Conservation (phyloP, 768 basidiomycete species). For the Suillus discolor region DNA sequence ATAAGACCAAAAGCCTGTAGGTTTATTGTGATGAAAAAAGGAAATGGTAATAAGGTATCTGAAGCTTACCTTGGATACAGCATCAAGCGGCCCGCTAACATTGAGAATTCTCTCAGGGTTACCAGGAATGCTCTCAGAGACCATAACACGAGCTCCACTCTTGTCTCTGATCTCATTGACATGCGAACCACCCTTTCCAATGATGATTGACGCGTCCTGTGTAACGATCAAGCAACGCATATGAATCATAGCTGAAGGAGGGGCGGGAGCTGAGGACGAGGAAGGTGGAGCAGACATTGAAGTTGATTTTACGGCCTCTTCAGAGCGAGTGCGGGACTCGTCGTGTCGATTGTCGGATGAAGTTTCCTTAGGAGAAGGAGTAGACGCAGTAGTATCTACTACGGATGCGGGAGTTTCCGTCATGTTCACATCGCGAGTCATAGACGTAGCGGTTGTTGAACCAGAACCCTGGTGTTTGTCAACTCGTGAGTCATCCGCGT, state of each 20-base stretch:
- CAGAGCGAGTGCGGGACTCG: constrained; percentile 36
- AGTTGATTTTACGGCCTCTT: constrained; percentile 41
- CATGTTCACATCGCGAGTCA: constrained; percentile 66
- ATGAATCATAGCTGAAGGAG: constrained; percentile 85
- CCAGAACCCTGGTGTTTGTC: constrained; percentile 48
- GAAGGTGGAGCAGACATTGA: constrained; percentile 54
- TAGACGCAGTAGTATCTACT: constrained; percentile 53
- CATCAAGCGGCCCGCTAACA: constrained; percentile 94
- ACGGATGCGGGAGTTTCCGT: constrained; percentile 43
- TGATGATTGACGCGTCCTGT: constrained; percentile 99
- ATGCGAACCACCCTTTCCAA: constrained; percentile 93
- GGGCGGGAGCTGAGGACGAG: constrained; percentile 46
- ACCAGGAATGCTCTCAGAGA: constrained; percentile 97
- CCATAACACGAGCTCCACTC: constrained; percentile 93
- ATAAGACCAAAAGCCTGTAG: constrained; percentile 95
- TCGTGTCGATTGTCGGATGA: constrained; percentile 47
- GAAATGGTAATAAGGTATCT: constrained; percentile 8
- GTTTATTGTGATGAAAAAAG: constrained; percentile 6
- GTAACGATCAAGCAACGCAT: constrained; percentile 99
- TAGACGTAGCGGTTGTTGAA: constrained; percentile 39
- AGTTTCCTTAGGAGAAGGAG: constrained; percentile 55
- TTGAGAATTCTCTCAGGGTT: constrained; percentile 99
- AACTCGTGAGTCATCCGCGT: constrained; percentile 62
- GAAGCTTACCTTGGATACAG: constrained; percentile 88
- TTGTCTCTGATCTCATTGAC: constrained; percentile 99